These are phyloP conservation scores for Didymella pinodella DNA, from an alignment of 2,329 filamentous ascomycete species.

Conservation along the genomic window DNA sequence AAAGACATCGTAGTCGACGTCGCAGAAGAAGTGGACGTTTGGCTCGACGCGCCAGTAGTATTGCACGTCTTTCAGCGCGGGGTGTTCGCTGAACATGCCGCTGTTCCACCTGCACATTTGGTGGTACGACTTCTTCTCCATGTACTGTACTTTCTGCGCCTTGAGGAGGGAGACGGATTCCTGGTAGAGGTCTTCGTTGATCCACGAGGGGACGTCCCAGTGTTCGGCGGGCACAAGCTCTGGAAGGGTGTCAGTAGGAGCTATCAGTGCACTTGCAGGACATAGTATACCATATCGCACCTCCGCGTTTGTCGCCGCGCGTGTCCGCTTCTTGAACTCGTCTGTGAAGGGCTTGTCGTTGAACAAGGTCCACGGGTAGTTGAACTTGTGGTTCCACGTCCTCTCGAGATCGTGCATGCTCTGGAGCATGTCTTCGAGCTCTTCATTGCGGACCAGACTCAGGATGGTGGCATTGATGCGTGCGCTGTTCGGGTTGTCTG, in stretches of 20 bases:
- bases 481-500: constrained; percentile 75
- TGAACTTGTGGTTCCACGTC: constrained; percentile 99
- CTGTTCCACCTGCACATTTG: constrained; percentile 99
- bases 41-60: constrained; percentile 99
- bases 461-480: constrained; percentile 94
- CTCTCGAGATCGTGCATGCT: constrained; percentile 91
- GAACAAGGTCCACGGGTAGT: constrained; percentile 99
- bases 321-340: constrained; percentile 87
- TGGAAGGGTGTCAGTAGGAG: constrained; percentile 48
- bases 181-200: constrained; percentile 83
- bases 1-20: constrained; percentile 98
- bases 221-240: constrained; percentile 93
- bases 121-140: constrained; percentile 87
- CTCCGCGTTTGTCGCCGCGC: constrained; percentile 85
- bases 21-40: constrained; percentile 99
- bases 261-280: accelerated
- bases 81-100: constrained; percentile 96
- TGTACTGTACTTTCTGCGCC: constrained; percentile 89
- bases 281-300: constrained; percentile 75
- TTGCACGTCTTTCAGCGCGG: constrained; percentile 78
- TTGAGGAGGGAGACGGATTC: constrained; percentile 85
- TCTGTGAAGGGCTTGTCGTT: constrained; percentile 94
- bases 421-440: constrained; percentile 81
- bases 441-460: constrained; percentile 89
- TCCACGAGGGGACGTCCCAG: constrained; percentile 92